Conservation (phyloP, 2,329 filamentous ascomycete genomes). For the Verticillium alfalfae region DNA sequence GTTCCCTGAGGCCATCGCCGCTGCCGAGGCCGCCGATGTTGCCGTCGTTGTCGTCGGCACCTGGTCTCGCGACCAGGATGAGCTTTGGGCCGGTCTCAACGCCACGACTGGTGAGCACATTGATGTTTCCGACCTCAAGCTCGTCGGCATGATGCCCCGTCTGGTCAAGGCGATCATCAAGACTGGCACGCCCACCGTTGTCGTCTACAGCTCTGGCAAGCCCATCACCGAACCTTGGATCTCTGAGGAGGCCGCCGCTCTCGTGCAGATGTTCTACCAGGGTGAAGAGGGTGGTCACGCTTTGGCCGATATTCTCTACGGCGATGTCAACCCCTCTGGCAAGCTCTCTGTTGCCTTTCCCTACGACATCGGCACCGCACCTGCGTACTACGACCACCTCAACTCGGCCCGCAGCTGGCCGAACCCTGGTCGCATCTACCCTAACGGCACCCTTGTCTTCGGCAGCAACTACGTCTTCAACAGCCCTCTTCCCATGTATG, state of each 20-base stretch:
- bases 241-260: conserved; percentile 54
- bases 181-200: conserved; percentile 61
- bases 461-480: conserved; percentile 61
- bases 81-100: conserved; percentile 66
- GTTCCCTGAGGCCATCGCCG: conserved; percentile 60
- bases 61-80: conserved; percentile 67
- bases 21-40: conserved; percentile 62
- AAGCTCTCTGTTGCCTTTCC: conserved; percentile 64
- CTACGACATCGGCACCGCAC: conserved; percentile 59
- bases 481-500: conserved; percentile 54
- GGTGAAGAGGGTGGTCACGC: conserved; percentile 64
- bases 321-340: conserved; percentile 59
- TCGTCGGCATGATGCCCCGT: conserved; percentile 64
- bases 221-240: conserved; percentile 72
- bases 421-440: conserved; percentile 45
- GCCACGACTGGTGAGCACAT: conserved; percentile 73
- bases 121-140: conserved; percentile 56
- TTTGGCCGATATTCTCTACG: conserved; percentile 61
- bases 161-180: conserved; percentile 63
- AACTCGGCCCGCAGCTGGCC: conserved; percentile 55
- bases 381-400: conserved; percentile 67
- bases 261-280: conserved; percentile 72
- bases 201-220: conserved; percentile 65
- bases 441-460: conserved; percentile 58
- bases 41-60: conserved; percentile 71